A percentile compares a stretch with the other conserved stretches of the same genome.
These are phyloP conservation scores for Solanum hybrid DNA, from an alignment of 305 asterid species.

Conservation along the genomic window DNA sequence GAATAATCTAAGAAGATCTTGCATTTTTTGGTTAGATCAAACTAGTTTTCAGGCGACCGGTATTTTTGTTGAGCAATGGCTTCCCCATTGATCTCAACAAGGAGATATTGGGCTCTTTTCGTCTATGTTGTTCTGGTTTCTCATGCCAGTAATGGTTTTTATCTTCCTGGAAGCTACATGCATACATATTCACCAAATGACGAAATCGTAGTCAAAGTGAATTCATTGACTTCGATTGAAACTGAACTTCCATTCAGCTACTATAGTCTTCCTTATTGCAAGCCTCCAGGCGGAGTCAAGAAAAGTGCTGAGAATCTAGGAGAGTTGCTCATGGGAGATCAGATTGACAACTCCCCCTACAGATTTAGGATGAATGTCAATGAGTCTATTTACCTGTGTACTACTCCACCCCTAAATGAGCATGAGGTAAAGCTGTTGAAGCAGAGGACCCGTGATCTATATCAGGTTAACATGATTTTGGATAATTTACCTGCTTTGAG, in stretches of 20 bases:
- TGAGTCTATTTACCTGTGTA: constrained; percentile 64
- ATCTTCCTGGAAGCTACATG: constrained; percentile 85
- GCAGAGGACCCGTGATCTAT: constrained; percentile 71
- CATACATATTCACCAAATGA: constrained; percentile 48
- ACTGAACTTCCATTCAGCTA: constrained; percentile 84
- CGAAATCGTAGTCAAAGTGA: constrained; percentile 51
- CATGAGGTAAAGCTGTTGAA: constrained; percentile 65
- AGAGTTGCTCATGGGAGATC: constrained; percentile 86
- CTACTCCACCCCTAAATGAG: constrained; percentile 48
- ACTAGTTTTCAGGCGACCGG: constrained; percentile 18
- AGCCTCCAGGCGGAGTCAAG: constrained; percentile 55
- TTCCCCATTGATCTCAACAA: constrained; percentile 34
- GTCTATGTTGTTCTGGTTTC: constrained; percentile 32
- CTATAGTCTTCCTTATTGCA: constrained; percentile 78
- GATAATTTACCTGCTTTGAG: constrained; percentile 83
- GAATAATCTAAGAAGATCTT: neutral
- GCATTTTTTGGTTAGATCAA: constrained; percentile 14
- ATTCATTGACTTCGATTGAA: constrained; percentile 81
- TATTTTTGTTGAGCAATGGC: constrained; percentile 39
- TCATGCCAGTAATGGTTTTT: constrained; percentile 55
- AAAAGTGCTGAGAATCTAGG: constrained; percentile 91
- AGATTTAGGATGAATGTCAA: constrained; percentile 61
- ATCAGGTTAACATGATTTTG: constrained; percentile 80
- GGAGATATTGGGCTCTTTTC: constrained; percentile 33
- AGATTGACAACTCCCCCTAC: constrained; percentile 74